These are phyloP conservation scores for Ambrosiella xylebori DNA, from an alignment of 2,329 filamentous ascomycete species.

Conservation along the genomic window DNA sequence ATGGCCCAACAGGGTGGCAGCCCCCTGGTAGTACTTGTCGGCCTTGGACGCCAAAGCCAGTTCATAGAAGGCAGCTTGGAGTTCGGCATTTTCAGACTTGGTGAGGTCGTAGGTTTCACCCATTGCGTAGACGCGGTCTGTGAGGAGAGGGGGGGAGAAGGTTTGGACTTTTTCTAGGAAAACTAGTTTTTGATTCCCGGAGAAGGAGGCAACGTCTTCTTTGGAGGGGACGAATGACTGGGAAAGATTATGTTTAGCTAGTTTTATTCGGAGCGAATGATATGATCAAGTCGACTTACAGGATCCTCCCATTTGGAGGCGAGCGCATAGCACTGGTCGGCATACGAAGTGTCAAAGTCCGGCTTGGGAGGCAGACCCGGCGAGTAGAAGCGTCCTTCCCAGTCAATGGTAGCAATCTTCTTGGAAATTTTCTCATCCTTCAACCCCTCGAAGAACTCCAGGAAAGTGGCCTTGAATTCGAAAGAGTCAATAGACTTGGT, in stretches of 20 bases:
- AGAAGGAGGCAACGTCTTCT: slow-evolving; percentile 56
- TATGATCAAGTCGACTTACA: slow-evolving; percentile 24
- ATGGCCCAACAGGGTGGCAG: slow-evolving; percentile 56
- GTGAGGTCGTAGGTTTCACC: slow-evolving; percentile 58
- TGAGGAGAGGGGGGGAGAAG: slow-evolving; percentile 44
- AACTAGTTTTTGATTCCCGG: slow-evolving; percentile 76
- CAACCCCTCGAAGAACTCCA: slow-evolving; percentile 60
- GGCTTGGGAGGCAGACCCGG: slow-evolving; percentile 83
- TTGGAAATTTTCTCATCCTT: slow-evolving; percentile 45
- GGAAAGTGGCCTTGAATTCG: slow-evolving; percentile 77
- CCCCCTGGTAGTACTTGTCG: slow-evolving; percentile 47
- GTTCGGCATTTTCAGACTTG: slow-evolving; percentile 68
- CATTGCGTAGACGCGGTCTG: slow-evolving; percentile 51
- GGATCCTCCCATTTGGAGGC: slow-evolving; percentile 62
- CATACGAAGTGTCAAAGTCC: slow-evolving; percentile 73
- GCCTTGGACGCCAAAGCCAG: slow-evolving; percentile 64
- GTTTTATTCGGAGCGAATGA: background rate
- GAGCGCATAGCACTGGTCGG: slow-evolving; percentile 68
- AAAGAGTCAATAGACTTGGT: slow-evolving; percentile 80
- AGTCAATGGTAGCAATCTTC: slow-evolving; percentile 60
- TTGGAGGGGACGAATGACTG: slow-evolving; percentile 45
- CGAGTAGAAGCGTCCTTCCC: slow-evolving; percentile 78
- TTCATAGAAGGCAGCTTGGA: slow-evolving; percentile 63
- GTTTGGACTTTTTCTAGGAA: slow-evolving; percentile 69
- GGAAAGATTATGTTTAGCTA: background rate